Conservation (phyloP, 805 yeast genomes). For the Scheffersomyces coipomensis region DNA sequence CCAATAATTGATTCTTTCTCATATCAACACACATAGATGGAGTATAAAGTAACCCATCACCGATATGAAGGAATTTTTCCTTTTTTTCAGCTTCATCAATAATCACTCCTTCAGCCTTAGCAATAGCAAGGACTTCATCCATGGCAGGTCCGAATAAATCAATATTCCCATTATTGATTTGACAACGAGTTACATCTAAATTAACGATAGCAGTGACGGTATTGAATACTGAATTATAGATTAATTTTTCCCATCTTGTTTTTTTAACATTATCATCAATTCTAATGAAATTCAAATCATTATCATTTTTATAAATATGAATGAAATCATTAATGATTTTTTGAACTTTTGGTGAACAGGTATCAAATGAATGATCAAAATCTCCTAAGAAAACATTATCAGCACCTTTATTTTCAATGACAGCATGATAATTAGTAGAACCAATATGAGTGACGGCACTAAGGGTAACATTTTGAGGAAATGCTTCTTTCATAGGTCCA, state of each 20-base stretch:
- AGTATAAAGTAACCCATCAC: slow-evolving; percentile 39
- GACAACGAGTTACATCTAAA: slow-evolving; percentile 35
- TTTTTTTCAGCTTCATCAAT: slow-evolving; percentile 47
- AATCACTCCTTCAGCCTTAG: slow-evolving; percentile 64
- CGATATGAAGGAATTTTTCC: slow-evolving; percentile 49
- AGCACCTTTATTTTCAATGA: slow-evolving; percentile 15
- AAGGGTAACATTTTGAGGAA: slow-evolving; percentile 31
- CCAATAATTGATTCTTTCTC: slow-evolving; percentile 36
- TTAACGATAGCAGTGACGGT: slow-evolving; percentile 32
- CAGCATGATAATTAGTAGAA: slow-evolving; percentile 26
- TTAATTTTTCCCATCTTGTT: slow-evolving; percentile 39
- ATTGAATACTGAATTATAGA: slow-evolving; percentile 36
- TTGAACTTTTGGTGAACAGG: slow-evolving; percentile 4
- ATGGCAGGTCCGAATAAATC: slow-evolving; percentile 52
- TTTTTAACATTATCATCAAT: slow-evolving; percentile 28
- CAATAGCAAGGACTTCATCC: slow-evolving; percentile 64
- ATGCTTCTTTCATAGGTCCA: slow-evolving; percentile 25
- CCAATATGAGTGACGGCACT: slow-evolving; percentile 38
- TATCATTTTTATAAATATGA: slow-evolving; percentile 25
- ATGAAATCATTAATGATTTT: slow-evolving; percentile 18
- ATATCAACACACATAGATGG: slow-evolving; percentile 43
- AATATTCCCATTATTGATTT: slow-evolving; percentile 30
- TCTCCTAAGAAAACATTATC: slow-evolving; percentile 22
- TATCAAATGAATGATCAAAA: slow-evolving; percentile 17
- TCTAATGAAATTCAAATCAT: slow-evolving; percentile 20